Percentiles rank a stretch among this genome's conserved stretches.
These are phyloP conservation scores for Groenewaldozyma salmanticensis DNA, from an alignment of 805 yeast genomes.

Conservation along the genomic window DNA sequence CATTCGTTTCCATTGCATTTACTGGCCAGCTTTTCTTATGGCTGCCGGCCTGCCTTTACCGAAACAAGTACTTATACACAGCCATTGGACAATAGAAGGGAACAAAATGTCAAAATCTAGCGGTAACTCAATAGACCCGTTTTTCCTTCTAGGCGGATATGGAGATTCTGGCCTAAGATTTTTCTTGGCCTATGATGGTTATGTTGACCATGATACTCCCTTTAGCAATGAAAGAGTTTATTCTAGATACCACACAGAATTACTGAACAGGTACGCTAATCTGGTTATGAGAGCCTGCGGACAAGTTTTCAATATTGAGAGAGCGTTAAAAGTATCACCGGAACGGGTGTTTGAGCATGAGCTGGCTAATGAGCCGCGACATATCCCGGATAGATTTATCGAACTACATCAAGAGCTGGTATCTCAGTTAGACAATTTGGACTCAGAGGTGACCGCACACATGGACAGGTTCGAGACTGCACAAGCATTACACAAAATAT, in stretches of 20 bases:
- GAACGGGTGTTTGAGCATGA: not conserved
- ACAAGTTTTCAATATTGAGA: conserved; percentile 46
- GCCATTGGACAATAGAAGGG: conserved; percentile 90
- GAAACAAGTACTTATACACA: conserved; percentile 69
- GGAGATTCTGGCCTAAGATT: conserved; percentile 58
- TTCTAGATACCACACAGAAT: conserved; percentile 33
- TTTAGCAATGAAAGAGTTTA: conserved; percentile 55
- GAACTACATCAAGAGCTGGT: conserved; percentile 21
- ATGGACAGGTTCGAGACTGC: conserved; percentile 43
- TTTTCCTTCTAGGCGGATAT: conserved; percentile 48
- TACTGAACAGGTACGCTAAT: conserved; percentile 79
- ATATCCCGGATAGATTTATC: conserved; percentile 2
- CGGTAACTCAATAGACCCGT: conserved; percentile 92
- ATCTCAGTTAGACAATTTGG: conserved; percentile 28
- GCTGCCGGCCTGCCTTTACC: conserved; percentile 74
- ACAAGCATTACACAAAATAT: conserved; percentile 46
- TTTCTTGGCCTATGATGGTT: conserved; percentile 66
- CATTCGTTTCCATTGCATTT: conserved; percentile 74
- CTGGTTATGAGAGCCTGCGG: conserved; percentile 67
- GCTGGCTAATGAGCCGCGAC: not conserved
- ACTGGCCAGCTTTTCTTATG: conserved; percentile 88
- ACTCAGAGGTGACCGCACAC: conserved; percentile 32
- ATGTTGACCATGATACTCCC: conserved; percentile 68
- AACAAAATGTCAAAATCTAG: conserved; percentile 86
- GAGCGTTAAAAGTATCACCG: conserved; percentile 27